phyloP scores from a whole-genome alignment of 2,329 filamentous ascomycete genomes.

The Aureobasidium sp. region DNA sequence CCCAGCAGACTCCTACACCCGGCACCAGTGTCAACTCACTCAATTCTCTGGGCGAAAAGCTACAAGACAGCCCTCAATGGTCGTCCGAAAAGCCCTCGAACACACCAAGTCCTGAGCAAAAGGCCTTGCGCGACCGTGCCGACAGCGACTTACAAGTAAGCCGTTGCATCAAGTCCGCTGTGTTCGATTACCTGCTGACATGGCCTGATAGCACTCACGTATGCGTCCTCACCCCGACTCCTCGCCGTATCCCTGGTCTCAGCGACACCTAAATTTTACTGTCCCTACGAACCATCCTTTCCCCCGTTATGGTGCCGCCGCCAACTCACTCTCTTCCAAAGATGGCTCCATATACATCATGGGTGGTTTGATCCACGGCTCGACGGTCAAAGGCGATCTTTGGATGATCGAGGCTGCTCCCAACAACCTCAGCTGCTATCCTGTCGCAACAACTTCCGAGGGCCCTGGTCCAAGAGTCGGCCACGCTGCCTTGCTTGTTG shows the following conservation, averaged over 20 bases:
- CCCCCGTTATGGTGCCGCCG: constrained; percentile 91
- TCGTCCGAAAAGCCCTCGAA: constrained; percentile 11
- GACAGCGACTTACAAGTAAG: constrained; percentile 48
- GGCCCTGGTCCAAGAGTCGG: constrained; percentile 92
- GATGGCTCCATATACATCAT: constrained; percentile 97
- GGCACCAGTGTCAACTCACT: constrained; percentile 63
- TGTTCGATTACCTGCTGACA: constrained; percentile 31
- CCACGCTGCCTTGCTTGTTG: constrained; percentile 86
- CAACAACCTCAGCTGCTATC: constrained; percentile 80
- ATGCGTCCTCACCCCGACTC: constrained; percentile 49
- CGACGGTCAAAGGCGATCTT: constrained; percentile 90
- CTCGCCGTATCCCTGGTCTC: constrained; percentile 92
- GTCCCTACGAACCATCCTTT: constrained; percentile 78
- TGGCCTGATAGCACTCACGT: background rate
- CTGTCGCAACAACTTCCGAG: constrained; percentile 82
- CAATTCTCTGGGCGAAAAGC: constrained; percentile 49
- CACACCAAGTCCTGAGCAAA: constrained; percentile 55
- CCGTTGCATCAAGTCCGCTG: constrained; percentile 12
- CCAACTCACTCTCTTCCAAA: constrained; percentile 86
- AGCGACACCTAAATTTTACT: constrained; percentile 77
- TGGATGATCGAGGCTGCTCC: constrained; percentile 92
- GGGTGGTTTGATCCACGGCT: constrained; percentile 91
- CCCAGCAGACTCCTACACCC: constrained; percentile 54
- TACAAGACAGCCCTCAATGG: constrained; percentile 10
- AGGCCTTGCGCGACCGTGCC: constrained; percentile 48